Evolutionary conservation across 1,284 basidiomycete genomes (phyloP).

Genomic region (Cryptococcus sp.): DNA sequence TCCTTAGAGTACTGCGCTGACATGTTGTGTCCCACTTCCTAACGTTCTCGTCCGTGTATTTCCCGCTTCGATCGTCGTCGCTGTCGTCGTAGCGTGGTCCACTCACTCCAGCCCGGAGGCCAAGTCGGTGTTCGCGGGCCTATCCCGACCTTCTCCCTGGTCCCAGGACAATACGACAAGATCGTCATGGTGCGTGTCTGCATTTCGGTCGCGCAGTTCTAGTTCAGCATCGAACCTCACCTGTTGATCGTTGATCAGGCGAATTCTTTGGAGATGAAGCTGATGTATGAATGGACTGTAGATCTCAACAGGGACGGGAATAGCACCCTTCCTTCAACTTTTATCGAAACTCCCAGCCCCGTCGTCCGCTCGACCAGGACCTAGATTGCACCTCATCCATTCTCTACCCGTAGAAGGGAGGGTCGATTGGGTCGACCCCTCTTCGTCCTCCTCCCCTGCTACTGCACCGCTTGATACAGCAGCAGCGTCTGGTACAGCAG

Average conservation of each 20-base stretch:
- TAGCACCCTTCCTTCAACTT: slow-evolving; percentile 53
- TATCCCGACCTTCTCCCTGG: slow-evolving; percentile 42
- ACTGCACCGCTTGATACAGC: not conserved
- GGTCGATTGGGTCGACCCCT: slow-evolving; percentile 13
- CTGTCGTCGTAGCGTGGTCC: slow-evolving; percentile 34
- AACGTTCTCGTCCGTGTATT: not conserved
- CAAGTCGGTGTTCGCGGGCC: slow-evolving; percentile 48
- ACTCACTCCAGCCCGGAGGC: slow-evolving; percentile 38
- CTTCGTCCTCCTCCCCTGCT: slow-evolving; percentile 1
- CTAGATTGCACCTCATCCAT: slow-evolving; percentile 35
- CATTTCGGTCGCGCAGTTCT: not conserved
- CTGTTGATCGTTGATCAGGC: not conserved
- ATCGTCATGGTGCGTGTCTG: slow-evolving; percentile 42
- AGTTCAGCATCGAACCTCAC: not conserved
- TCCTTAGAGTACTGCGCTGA: too few species aligned
- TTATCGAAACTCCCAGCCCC: slow-evolving; percentile 36
- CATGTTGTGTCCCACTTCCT: too few species aligned
- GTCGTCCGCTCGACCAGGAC: not conserved
- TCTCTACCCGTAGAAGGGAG: slow-evolving; percentile 19
- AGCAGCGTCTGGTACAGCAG: slow-evolving; percentile 8
- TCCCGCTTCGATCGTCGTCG: not conserved
- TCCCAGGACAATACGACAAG: slow-evolving; percentile 37
- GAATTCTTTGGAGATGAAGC: not conserved
- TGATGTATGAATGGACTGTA: slow-evolving; percentile 14
- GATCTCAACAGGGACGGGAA: slow-evolving; percentile 52